Base-by-base conservation (phyloP, 805 yeast species). In the Kuraishia floccosa region DNA sequence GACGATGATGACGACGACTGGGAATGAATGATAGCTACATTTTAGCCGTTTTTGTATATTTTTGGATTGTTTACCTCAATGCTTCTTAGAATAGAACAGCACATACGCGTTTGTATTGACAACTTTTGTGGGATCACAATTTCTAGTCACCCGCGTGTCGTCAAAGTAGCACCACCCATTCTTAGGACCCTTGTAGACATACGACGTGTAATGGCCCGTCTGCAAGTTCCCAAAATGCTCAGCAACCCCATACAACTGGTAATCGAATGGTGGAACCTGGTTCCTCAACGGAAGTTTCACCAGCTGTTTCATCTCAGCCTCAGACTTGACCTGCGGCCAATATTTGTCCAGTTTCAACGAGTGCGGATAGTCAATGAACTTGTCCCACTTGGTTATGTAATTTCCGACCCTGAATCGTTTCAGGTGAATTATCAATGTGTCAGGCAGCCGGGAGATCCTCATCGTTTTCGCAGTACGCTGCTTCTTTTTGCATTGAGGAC, bases 131-230 rank as follows among this genome's bases (percentile, higher is more conserved):
- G 56, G 49, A 13, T 63, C 57, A 34, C 72, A 68, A 25, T 68
- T 63, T 32, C 60, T 66, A 17, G 69, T 59, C n/a, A 79, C 76
- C 33, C 65, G 68, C 0, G 82, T 67, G 50, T 86, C 96, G 51
- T 86, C 95, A 51, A 77, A 86, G 37, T 75, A 71, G 43, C 82
- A 74, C 95, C 95, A 86, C 2, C 76, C 79, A 33, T 59, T 58
- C 24, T 46, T 53, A 14, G 50, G 49, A 17, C 74, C 75, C 44
- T 83, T 83, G 46, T 73, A 58, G 4, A 83, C 89, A 46, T 63
- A 82, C 1, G 94, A 60, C 0, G 96, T 87, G 52, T 87, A 87
- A 52, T 87, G 96, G 0, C 96, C 96, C 6, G 87, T 81, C 25
- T 76, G 69, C 24, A 87, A 60, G 24, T 80, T 75, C 9, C 96